Percentiles rank a stretch among this genome's conserved stretches.
Evolutionary conservation across 176 grass and related monocot species (phyloP).

Genomic region (Oryza punctata): DNA sequence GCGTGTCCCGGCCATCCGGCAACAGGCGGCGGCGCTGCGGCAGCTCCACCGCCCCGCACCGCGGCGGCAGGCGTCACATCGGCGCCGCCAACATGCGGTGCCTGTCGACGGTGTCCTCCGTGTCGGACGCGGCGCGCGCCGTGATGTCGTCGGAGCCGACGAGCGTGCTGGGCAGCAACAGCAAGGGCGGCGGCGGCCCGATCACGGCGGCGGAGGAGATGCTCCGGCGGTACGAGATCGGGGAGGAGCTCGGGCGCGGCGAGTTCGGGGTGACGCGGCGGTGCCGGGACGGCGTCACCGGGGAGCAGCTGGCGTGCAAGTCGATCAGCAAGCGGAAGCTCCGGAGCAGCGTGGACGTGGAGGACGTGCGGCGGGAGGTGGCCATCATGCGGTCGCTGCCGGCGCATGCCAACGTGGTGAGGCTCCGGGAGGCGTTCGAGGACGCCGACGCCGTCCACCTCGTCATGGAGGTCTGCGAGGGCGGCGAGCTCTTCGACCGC

Average conservation of each 20-base stretch:
- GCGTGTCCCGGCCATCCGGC: constrained; percentile 39
- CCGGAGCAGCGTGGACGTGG: constrained; percentile 50
- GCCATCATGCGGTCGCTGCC: constrained; percentile 62
- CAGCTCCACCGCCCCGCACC: background rate
- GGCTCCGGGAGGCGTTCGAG: constrained; percentile 67
- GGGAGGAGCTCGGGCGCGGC: constrained; percentile 58
- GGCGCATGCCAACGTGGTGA: constrained; percentile 57
- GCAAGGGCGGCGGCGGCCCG: too few species aligned
- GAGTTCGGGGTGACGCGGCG: constrained; percentile 62
- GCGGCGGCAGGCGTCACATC: background rate
- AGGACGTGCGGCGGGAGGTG: constrained; percentile 67
- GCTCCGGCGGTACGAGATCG: constrained; percentile 47
- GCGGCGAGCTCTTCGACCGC: constrained; percentile 82
- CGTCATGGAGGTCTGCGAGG: constrained; percentile 85
- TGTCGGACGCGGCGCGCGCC: constrained; percentile 26
- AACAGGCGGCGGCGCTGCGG: constrained; percentile 21
- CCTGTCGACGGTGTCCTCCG: constrained; percentile 41
- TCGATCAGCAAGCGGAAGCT: constrained; percentile 64
- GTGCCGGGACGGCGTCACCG: constrained; percentile 36
- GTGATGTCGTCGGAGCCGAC: background rate
- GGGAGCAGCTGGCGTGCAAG: constrained; percentile 58
- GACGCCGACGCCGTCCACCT: constrained; percentile 69
- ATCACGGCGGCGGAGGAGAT: constrained; percentile 20
- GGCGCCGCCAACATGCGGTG: constrained; percentile 40
- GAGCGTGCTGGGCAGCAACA: constrained; percentile 19